Evolutionary conservation across 345 rosid species (phyloP).

Genomic region (Euphorbia peplus): DNA sequence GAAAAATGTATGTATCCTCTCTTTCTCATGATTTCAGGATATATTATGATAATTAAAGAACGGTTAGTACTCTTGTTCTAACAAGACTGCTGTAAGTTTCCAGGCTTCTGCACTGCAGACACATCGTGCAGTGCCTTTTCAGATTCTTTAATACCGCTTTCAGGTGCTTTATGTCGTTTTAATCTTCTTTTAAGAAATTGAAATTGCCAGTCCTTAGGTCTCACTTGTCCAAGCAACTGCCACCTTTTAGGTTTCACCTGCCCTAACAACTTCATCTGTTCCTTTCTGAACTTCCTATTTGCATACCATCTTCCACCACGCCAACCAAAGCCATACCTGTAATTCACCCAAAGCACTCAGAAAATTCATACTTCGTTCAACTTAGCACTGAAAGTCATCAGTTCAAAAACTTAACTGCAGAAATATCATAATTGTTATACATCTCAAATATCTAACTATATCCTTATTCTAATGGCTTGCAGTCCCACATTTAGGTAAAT

Average conservation of each 20-base stretch:
- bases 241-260: constrained; percentile 68
- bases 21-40: constrained; percentile 3
- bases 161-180: constrained; percentile 36
- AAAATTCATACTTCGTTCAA: constrained; percentile 7
- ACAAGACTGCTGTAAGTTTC: constrained; percentile 24
- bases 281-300: constrained; percentile 67
- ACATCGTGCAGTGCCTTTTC: constrained; percentile 31
- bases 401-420: not conserved
- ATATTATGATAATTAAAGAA: not conserved
- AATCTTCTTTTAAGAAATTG: constrained; percentile 49
- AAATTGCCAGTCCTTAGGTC: constrained; percentile 51
- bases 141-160: constrained; percentile 27
- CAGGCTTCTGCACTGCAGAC: constrained; percentile 14
- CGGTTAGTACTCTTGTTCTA: not conserved
- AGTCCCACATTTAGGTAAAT: not conserved
- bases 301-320: constrained; percentile 92
- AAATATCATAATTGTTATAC: not conserved
- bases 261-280: constrained; percentile 75
- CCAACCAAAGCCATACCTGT: constrained; percentile 94
- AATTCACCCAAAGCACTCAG: constrained; percentile 9
- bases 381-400: constrained; percentile 2
- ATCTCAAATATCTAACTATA: not conserved
- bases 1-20: not conserved
- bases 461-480: not conserved
- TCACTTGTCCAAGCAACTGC: constrained; percentile 61